Percentiles rank a stretch among this genome's conserved stretches.
phyloP scores from a whole-genome alignment of 129 eudicot genomes.

The Rutidosis leptorrhynchoides region DNA sequence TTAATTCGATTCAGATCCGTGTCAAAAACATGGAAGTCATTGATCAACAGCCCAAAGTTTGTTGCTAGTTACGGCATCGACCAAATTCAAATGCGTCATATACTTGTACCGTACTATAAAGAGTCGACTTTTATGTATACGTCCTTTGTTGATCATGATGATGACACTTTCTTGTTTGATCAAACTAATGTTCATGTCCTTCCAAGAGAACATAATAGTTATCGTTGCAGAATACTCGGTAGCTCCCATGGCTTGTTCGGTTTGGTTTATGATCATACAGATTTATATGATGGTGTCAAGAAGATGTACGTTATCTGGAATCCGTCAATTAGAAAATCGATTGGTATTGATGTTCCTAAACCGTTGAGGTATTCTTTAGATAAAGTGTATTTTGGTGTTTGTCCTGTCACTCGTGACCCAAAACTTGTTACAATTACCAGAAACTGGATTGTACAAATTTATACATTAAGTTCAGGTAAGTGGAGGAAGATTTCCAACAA shows the following conservation, averaged over 20 bases:
- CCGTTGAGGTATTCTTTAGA: no score
- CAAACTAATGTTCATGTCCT: not conserved
- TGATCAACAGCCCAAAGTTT: conserved; percentile 4
- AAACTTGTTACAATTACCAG: not conserved
- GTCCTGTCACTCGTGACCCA: not conserved
- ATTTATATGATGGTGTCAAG: not conserved
- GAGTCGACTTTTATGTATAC: no score
- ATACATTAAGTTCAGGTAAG: not conserved
- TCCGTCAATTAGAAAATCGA: not conserved
- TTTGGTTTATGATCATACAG: not conserved
- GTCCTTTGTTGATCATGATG: not conserved
- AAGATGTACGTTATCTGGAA: not conserved
- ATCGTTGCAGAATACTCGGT: not conserved
- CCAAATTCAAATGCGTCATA: no score
- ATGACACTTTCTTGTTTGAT: not conserved
- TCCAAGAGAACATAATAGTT: not conserved
- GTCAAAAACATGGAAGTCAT: conserved; percentile 4
- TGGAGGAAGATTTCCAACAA: not conserved
- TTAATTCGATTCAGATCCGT: not conserved
- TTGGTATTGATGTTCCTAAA: not conserved
- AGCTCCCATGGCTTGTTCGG: not conserved
- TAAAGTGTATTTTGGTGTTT: not conserved
- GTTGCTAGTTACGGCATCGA: not conserved
- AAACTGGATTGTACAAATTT: not conserved
- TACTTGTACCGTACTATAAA: no score